A percentile compares a stretch with the other conserved stretches of the same genome.
Conservation (phyloP, 371 early-diverging fungal genomes). For the Actinomortierella wolfii region DNA sequence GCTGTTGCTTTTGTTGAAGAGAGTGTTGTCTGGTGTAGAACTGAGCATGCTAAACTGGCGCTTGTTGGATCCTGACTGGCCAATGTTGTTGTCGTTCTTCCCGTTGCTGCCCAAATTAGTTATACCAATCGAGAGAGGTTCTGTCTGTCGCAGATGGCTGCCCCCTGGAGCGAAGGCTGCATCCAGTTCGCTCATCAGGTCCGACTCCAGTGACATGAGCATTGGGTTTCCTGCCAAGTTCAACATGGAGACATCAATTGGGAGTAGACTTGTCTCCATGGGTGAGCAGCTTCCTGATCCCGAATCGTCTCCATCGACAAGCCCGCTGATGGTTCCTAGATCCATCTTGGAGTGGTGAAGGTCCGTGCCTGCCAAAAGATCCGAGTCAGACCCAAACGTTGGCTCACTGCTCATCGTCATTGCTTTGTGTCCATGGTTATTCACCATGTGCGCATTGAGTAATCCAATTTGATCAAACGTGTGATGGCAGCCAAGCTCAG, state of each 20-base stretch:
- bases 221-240: slow-evolving; percentile 8
- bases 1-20: slow-evolving; percentile 15
- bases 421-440: slow-evolving; percentile 24
- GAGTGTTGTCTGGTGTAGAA: slow-evolving; percentile 1
- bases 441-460: slow-evolving; percentile 28
- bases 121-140: background rate
- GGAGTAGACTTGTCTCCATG: slow-evolving; percentile 19
- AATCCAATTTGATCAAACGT: slow-evolving; percentile 17
- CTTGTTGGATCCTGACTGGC: slow-evolving; percentile 1
- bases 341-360: slow-evolving; percentile 12
- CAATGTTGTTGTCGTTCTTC: slow-evolving; percentile 4
- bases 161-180: background rate
- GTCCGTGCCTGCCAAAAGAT: slow-evolving; percentile 13
- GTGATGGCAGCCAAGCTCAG: slow-evolving; percentile 25
- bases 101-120: background rate
- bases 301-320: slow-evolving; percentile 14
- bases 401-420: slow-evolving; percentile 19
- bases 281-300: slow-evolving; percentile 21
- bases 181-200: slow-evolving; percentile 14
- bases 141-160: background rate
- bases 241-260: slow-evolving; percentile 16
- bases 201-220: slow-evolving; percentile 8
- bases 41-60: background rate
- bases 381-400: slow-evolving; percentile 12
- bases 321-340: slow-evolving; percentile 8